These are phyloP conservation scores for Lactarius akahatsu DNA, from an alignment of 768 basidiomycete species.

Conservation along the genomic window DNA sequence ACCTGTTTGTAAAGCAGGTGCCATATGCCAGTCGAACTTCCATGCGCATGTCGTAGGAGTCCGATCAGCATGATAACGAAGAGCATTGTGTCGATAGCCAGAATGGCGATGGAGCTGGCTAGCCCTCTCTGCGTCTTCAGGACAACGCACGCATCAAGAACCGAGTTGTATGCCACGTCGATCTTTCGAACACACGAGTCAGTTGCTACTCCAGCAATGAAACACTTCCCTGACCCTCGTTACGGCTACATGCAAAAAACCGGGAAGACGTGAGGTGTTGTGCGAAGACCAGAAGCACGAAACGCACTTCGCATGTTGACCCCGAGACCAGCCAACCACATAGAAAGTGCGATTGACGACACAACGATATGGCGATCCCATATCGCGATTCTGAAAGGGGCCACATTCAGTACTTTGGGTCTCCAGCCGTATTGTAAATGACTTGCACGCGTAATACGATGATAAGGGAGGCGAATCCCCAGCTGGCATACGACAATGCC, in stretches of 20 bases:
- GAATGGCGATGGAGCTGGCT: neutral
- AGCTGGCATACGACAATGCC: neutral
- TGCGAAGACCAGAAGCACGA: neutral
- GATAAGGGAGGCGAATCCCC: conserved; percentile 6
- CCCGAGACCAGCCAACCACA: neutral
- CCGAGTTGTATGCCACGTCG: neutral
- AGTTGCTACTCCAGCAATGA: neutral
- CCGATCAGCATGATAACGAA: neutral
- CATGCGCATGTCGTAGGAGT: neutral
- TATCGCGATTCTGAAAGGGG: conserved; percentile 8
- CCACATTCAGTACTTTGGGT: neutral
- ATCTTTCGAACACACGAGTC: neutral
- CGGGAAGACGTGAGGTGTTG: neutral
- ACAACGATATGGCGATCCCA: neutral
- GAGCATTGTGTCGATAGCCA: neutral
- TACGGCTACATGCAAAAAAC: neutral
- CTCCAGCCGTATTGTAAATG: no score
- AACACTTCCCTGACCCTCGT: neutral
- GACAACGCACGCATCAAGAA: neutral
- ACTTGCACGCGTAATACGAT: conserved; percentile 9
- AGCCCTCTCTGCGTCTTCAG: neutral
- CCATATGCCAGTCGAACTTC: neutral
- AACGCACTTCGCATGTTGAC: neutral
- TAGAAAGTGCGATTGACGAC: neutral
- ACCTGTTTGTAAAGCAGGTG: neutral